Conservation (phyloP, 331 rosid species). For the Stylosanthes scabra region DNA sequence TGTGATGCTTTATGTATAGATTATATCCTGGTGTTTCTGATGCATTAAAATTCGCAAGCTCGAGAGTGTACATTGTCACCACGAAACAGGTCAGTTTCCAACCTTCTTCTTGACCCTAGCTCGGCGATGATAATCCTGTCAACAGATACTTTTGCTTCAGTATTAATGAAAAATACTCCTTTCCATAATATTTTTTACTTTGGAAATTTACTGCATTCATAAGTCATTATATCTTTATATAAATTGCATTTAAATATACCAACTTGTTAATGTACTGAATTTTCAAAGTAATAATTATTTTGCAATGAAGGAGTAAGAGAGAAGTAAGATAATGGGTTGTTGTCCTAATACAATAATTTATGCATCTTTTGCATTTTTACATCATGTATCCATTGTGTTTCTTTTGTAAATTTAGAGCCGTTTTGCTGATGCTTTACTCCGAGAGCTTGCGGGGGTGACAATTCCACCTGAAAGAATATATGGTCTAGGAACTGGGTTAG, state of each 20-base stretch:
- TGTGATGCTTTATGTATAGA: constrained; percentile 47
- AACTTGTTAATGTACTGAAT: too few species aligned
- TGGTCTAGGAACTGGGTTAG: constrained; percentile 91
- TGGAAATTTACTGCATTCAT: too few species aligned
- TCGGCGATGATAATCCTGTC: constrained; percentile 26
- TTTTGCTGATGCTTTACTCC: constrained; percentile 82
- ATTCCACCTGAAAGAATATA: constrained; percentile 84
- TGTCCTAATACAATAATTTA: neutral
- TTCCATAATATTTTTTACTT: too few species aligned
- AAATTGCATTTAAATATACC: too few species aligned
- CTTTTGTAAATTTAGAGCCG: constrained; percentile 65
- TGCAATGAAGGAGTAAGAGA: neutral
- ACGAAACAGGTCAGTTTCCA: constrained; percentile 69
- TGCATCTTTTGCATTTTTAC: neutral
- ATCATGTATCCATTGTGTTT: constrained; percentile 14
- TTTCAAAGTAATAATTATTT: too few species aligned
- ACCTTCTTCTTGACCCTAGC: neutral
- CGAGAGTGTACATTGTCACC: constrained; percentile 83
- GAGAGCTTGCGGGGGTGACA: constrained; percentile 85
- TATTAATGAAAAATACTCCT: constrained; percentile 21
- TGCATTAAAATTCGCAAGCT: constrained; percentile 86
- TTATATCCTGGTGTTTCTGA: constrained; percentile 91
- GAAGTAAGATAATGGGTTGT: constrained; percentile 12
- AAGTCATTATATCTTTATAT: too few species aligned
- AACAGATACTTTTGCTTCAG: constrained; percentile 8